These are phyloP conservation scores for Magnusiomyces tetraspermus DNA, from an alignment of 1,139 yeast species.

Conservation along the genomic window DNA sequence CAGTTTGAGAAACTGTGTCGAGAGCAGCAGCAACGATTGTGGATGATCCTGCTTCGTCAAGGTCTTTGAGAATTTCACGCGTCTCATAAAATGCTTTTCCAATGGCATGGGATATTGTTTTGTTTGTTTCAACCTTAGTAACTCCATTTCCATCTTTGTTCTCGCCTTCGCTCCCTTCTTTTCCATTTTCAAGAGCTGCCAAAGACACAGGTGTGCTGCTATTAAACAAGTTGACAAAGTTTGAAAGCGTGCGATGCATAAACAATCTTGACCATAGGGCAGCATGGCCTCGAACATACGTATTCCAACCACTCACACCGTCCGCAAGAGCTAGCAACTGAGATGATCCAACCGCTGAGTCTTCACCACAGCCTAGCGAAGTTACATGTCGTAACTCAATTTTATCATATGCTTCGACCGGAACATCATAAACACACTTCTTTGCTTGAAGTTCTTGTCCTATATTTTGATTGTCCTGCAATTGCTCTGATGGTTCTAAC, in stretches of 20 bases:
- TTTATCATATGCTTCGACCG: slow-evolving; percentile 10
- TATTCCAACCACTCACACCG: slow-evolving; percentile 55
- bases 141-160: not conserved
- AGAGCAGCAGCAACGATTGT: slow-evolving; percentile 46
- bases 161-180: too few species aligned
- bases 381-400: slow-evolving; percentile 9
- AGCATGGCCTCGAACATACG: slow-evolving; percentile 36
- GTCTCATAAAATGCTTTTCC: slow-evolving; percentile 47
- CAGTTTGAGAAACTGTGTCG: slow-evolving; percentile 30
- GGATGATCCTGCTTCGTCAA: slow-evolving; percentile 43
- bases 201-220: slow-evolving; percentile 17
- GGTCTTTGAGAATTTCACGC: slow-evolving; percentile 45
- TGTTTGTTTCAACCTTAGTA: slow-evolving; percentile 1
- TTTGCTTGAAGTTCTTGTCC: too few species aligned
- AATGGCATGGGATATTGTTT: slow-evolving; percentile 31
- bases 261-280: slow-evolving; percentile 52
- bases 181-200: not conserved
- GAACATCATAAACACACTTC: slow-evolving; percentile 4
- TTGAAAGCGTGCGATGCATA: slow-evolving; percentile 37
- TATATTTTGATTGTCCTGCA: too few species aligned
- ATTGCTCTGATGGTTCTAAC: too few species aligned
- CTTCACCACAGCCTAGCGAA: slow-evolving; percentile 38
- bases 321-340: slow-evolving; percentile 50
- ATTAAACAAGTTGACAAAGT: slow-evolving; percentile 8
- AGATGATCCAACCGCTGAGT: slow-evolving; percentile 52